Percentiles rank a stretch among this genome's conserved stretches.
Evolutionary conservation across 257 asterid species (phyloP).

Genomic region (Nicotiana noctiflora): DNA sequence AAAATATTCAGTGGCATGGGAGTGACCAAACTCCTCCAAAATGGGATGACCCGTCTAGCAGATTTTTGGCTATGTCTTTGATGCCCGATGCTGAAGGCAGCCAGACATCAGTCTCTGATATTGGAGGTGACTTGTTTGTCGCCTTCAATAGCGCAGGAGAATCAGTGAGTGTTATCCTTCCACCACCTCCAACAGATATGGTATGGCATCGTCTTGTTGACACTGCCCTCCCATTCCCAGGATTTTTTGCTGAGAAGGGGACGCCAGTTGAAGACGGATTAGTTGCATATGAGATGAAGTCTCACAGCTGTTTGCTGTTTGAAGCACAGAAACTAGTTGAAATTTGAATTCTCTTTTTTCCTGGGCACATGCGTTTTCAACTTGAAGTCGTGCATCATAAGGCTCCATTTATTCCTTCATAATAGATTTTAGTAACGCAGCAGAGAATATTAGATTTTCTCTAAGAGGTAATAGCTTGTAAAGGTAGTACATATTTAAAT

Average conservation of each 20-base stretch:
- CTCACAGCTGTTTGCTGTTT: constrained; percentile 73
- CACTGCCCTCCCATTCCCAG: constrained; percentile 70
- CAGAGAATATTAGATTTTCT: background rate
- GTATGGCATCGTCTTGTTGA: constrained; percentile 71
- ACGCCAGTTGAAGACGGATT: constrained; percentile 33
- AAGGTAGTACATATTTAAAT: background rate
- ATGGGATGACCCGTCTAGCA: constrained; percentile 68
- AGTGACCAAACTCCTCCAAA: constrained; percentile 40
- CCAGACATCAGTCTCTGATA: constrained; percentile 11
- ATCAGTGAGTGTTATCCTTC: constrained; percentile 47
- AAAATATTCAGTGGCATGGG: constrained; percentile 70
- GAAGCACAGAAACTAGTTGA: constrained; percentile 37
- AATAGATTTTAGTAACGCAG: background rate
- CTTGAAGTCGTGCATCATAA: background rate
- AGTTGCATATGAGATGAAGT: constrained; percentile 49
- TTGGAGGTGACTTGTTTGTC: constrained; percentile 44
- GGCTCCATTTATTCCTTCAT: background rate
- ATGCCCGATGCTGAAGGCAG: constrained; percentile 28
- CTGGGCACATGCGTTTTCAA: background rate
- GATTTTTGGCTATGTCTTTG: constrained; percentile 65
- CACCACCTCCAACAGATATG: constrained; percentile 33
- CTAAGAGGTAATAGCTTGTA: background rate
- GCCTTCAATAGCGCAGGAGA: constrained; percentile 61
- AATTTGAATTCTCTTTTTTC: background rate
- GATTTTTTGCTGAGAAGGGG: constrained; percentile 54